Evolutionary conservation across 2,329 filamentous ascomycete genomes (phyloP), one percentile per base, ranked within the genome.

Genomic region (Sporothrix mexicana): DNA sequence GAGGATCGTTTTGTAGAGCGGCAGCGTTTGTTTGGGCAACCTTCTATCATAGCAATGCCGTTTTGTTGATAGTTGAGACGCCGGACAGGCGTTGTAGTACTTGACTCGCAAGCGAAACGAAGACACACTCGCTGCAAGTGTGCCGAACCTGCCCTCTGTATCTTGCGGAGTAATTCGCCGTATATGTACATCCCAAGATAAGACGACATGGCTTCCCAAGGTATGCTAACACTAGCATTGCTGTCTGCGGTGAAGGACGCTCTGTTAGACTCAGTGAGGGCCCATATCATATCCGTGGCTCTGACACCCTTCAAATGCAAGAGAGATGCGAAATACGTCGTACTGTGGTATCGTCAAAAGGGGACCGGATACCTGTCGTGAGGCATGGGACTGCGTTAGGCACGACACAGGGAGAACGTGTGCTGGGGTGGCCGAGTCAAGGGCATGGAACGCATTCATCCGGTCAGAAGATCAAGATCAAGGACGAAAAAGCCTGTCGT

Each of bases 361-460:
- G 25, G 23, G 45, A 12, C 45, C 43, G 17, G n/a, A 1, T 13
- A 8, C 15, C 5, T 30, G 23, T 51, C 7, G 15, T 49, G 20
- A 49, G 6, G 45, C 45, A 51, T 47, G 12, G 61, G 15, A 15
- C 41, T 66, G 59, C 23, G n/a, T 20, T n/a, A 13, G 61, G 61
- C 20, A 47, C 43, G 61, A 41, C 20, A 47, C 43, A 25, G 30
- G 23, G 10, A 67, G 51, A 41, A 36, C 9, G 23, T 8, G 66
- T 55, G 66, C 30, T 62, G 64, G 68, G 62, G 23, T 36, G 55
- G 7, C 30, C 71, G 64, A 55, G 43, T 59, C 15, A 64, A 59
- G 74, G 67, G 68, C 72, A 74, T 78, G 78, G 78, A 77, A 79
- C 74, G 72, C 73, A 73, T 75, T 75, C 76, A 77, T 79, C 78